A percentile compares a stretch with the other conserved stretches of the same genome.
phyloP scores from a whole-genome alignment of 768 basidiomycete genomes.

The Termitomyces sp. region DNA sequence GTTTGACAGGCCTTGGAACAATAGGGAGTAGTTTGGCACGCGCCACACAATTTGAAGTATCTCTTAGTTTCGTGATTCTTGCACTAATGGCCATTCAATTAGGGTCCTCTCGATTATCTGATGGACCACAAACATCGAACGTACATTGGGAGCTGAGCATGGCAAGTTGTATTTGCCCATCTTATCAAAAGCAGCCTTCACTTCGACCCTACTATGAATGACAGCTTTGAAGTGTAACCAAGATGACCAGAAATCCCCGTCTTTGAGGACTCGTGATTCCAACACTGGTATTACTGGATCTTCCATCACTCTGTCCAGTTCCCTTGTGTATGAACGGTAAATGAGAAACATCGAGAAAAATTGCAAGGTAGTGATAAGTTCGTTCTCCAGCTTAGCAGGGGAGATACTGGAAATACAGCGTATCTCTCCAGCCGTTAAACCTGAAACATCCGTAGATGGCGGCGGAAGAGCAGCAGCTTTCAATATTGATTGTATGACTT shows the following conservation, averaged over 20 bases:
- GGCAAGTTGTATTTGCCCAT: conserved; percentile 1
- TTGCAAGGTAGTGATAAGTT: background rate
- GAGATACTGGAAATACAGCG: background rate
- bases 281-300: background rate
- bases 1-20: conserved; percentile 5
- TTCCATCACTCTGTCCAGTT: background rate
- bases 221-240: background rate
- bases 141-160: background rate
- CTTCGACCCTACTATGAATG: background rate
- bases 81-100: background rate
- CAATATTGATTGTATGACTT: conserved; percentile 1
- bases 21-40: conserved; percentile 1
- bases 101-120: background rate
- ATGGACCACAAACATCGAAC: background rate
- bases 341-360: background rate
- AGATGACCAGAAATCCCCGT: background rate
- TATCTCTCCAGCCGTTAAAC: background rate
- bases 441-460: background rate
- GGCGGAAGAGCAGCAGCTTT: background rate
- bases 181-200: conserved; percentile 1
- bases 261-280: background rate
- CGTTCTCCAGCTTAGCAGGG: background rate
- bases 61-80: background rate
- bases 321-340: conserved; percentile 2
- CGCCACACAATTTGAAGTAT: conserved; percentile 2